Conservation (phyloP, 352 stramenopile genomes). For the Globisporangium solare region DNA sequence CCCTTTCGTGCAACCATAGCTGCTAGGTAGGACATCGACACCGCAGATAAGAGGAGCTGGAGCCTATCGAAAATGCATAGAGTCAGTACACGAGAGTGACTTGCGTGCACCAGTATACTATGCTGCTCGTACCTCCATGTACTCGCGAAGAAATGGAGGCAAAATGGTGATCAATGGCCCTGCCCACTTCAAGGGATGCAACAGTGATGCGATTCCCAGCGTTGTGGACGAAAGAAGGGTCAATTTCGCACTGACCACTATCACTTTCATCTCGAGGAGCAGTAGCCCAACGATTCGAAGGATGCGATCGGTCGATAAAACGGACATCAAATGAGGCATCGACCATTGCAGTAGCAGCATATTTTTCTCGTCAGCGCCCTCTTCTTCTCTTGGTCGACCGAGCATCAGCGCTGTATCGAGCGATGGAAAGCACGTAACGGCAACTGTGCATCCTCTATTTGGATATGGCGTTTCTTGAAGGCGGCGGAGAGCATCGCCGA, state of each 20-base stretch:
- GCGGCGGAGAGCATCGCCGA: slow-evolving; percentile 26
- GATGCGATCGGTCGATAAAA: slow-evolving; percentile 31
- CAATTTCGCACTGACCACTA: slow-evolving; percentile 43
- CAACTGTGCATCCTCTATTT: slow-evolving; percentile 14
- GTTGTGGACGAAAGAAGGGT: slow-evolving; percentile 36
- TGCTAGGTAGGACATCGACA: slow-evolving; percentile 31
- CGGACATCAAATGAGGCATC: slow-evolving; percentile 28
- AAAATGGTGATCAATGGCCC: slow-evolving; percentile 48
- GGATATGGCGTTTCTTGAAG: slow-evolving; percentile 20
- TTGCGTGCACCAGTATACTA: not conserved
- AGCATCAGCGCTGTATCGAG: slow-evolving; percentile 19
- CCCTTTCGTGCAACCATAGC: slow-evolving; percentile 33
- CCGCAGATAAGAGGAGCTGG: slow-evolving; percentile 50
- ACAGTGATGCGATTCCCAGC: slow-evolving; percentile 32
- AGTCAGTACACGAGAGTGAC: not conserved
- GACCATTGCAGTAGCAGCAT: slow-evolving; percentile 41
- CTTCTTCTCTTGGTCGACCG: slow-evolving; percentile 24
- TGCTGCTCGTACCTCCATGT: slow-evolving; percentile 35
- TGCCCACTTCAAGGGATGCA: slow-evolving; percentile 44
- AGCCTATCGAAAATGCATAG: slow-evolving; percentile 16
- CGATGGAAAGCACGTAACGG: slow-evolving; percentile 18
- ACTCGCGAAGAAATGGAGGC: slow-evolving; percentile 44
- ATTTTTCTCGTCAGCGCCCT: slow-evolving; percentile 31
- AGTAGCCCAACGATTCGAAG: slow-evolving; percentile 39
- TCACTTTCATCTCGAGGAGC: slow-evolving; percentile 49